Conservation (phyloP, 768 basidiomycete species). For the Leccinum subtestaceum region DNA sequence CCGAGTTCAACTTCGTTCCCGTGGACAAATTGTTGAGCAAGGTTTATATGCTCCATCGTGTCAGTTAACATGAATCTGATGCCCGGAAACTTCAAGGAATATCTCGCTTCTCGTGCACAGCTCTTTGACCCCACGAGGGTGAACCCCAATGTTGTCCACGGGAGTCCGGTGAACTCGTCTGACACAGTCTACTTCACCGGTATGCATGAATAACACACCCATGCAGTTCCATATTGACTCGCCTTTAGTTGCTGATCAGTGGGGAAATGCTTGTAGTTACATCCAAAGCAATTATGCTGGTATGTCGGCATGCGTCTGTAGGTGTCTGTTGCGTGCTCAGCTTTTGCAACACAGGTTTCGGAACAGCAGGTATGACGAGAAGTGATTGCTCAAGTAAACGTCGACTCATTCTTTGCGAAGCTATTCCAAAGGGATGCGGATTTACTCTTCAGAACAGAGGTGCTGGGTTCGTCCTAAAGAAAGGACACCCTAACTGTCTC, state of each 20-base stretch:
- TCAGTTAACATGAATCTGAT: not conserved
- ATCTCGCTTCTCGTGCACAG: slow-evolving; percentile 74
- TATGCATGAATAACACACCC: slow-evolving; percentile 24
- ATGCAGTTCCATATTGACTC: slow-evolving; percentile 1
- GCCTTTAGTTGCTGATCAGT: slow-evolving; percentile 71
- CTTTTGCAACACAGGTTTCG: slow-evolving; percentile 59
- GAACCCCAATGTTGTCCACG: slow-evolving; percentile 66
- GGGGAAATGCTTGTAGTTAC: slow-evolving; percentile 87
- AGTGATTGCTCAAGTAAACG: not conserved
- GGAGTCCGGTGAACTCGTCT: slow-evolving; percentile 78
- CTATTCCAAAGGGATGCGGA: slow-evolving; percentile 90
- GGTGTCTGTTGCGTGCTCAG: not conserved
- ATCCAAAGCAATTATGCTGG: slow-evolving; percentile 89
- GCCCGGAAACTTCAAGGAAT: slow-evolving; percentile 52
- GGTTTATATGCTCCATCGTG: slow-evolving; percentile 36
- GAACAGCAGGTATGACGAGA: slow-evolving; percentile 64
- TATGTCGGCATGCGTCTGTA: slow-evolving; percentile 27
- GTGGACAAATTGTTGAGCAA: slow-evolving; percentile 83
- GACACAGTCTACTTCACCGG: slow-evolving; percentile 96
- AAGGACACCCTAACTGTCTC: slow-evolving; percentile 83
- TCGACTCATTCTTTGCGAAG: slow-evolving; percentile 35
- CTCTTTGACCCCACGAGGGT: slow-evolving; percentile 71
- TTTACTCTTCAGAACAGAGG: slow-evolving; percentile 98
- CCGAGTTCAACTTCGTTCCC: slow-evolving; percentile 72
- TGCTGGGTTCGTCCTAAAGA: slow-evolving; percentile 72